Evolutionary conservation across 2,329 filamentous ascomycete species (phyloP), one percentile per base, ranked within the genome.

Genomic region (Trichoderma gracile): DNA sequence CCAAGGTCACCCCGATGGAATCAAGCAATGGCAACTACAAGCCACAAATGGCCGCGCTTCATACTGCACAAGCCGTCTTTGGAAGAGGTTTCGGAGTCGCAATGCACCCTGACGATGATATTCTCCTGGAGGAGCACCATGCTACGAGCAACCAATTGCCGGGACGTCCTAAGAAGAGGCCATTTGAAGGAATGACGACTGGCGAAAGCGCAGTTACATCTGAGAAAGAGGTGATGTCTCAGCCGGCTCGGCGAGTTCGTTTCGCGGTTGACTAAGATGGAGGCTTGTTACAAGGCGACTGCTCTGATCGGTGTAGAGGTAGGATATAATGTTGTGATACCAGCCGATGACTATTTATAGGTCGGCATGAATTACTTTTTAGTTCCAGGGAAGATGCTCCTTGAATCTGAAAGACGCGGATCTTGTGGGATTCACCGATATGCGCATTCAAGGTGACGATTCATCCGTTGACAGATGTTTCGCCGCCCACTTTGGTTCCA

Each of bases 41-140:
- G 15, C 77, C 77, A 6, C 82, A 87, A 71, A 85, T 85, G 76
- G 76, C 81, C 2, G 70, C 74, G 30, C 72, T 87, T 17, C 66
- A 71, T 45, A 71, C 70, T 5, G 80, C 82, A 3, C 82, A 83
- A 68, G 77, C 75, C 17, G 72, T 87, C 3, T 87, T 87, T 63
- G 80, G 82, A 0, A 75, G 78, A 65, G 82, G 79, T 3, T 82
- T 83, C 63, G 82, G 81, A 7, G 70, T 66, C 25, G 64, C 67
- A 5, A 62, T 76, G 15, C 73, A 82, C 49, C 79, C 81, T 0
- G 80, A 84, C 49, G 81, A 84, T 23, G 82, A 77, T 14, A 70
- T 84, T 43, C 68, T 81, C 30, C 64, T 74, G 52, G 68, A 69
- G 6, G 73, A 75, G 27, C 53, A 52, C 30, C 65, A 45, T 12